Base-by-base conservation (phyloP, 352 stramenopile genomes). In the Phytophthora fragariaefolia region DNA sequence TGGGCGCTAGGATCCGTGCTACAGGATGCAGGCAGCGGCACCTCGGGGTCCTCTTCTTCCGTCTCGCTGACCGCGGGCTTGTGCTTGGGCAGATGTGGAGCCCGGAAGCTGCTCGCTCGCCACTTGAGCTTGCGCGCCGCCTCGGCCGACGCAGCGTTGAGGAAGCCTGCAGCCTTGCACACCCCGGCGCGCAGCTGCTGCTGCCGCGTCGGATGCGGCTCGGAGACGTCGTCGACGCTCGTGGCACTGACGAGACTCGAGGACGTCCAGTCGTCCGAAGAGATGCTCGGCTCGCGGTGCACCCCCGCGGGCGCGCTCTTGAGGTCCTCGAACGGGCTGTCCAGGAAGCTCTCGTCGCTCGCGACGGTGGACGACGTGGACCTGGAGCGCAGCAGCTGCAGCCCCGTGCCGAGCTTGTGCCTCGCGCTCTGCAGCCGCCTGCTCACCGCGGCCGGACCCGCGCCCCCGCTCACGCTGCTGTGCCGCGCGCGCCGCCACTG, bases 91-190 rank as follows among this genome's bases (percentile, higher is more conserved):
- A 67, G 34, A 17, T 74, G 66, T 27, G 62, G 45, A 50, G 49
- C 55, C 34, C 58, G 50, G 22, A 74, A 63, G n/a, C 50, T 28
- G 12, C 43, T 22, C n/a, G 43, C 42, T 47, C 70, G 69, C 6
- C 74, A 71, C 51, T 79, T 86, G 47, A 91, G 57, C 58, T 89
- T 84, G 1, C 78, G 74, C 7, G 80, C 78, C 17, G 82, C 82
- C 45, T 88, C 80, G n/a, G 62, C 56, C 6, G 80, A 89, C 28
- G 79, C 81, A 7, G 70, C 76, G 55, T 80, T 88, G 13, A 90
- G 43, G 1, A 79, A 68, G 8, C 65, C 74, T 0, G 81, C 81
- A 20, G 80, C 83, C 56, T 79, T 85, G 24, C 71, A 68, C 17
- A 86, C 71, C 24, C 75, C 72, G 15, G 72, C 79, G 26, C 67